Percentiles rank a stretch among this genome's conserved stretches.
phyloP scores from a whole-genome alignment of 2,329 filamentous ascomycete species.

The Cercospora sojina region DNA sequence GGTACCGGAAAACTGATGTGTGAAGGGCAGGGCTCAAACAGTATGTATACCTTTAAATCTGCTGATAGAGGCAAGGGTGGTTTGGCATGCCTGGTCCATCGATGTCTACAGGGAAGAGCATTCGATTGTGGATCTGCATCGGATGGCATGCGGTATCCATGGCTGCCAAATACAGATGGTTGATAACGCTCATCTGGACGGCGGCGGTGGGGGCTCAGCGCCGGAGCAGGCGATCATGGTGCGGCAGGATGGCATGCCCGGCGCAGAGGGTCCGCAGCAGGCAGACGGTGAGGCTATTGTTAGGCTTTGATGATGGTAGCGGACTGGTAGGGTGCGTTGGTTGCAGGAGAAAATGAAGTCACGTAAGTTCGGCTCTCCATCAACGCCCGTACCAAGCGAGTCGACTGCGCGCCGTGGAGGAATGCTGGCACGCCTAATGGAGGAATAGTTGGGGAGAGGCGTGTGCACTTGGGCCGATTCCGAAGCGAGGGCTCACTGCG shows the following conservation, averaged over 20 bases:
- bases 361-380: constrained; percentile 34
- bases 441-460: constrained; percentile 16
- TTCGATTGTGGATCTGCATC: constrained; percentile 26
- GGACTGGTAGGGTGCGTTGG: constrained; percentile 24
- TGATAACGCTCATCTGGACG: constrained; percentile 21
- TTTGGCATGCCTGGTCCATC: constrained; percentile 24
- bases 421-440: constrained; percentile 19
- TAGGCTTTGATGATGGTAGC: constrained; percentile 22
- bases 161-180: constrained; percentile 29
- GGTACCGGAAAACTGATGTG: constrained; percentile 11
- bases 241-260: constrained; percentile 20
- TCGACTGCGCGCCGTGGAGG: constrained; percentile 3
- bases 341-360: constrained; percentile 27
- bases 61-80: constrained; percentile 29
- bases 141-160: constrained; percentile 23
- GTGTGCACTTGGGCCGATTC: constrained; percentile 8
- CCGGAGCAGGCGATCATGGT: constrained; percentile 23
- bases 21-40: constrained; percentile 16
- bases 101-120: constrained; percentile 26
- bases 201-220: constrained; percentile 28
- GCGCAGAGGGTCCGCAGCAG: constrained; percentile 18
- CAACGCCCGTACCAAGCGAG: constrained; percentile 24
- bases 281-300: constrained; percentile 29
- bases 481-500: constrained; percentile 11
- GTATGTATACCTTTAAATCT: constrained; percentile 30